Base-by-base conservation (phyloP, 495 filamentous ascomycete genomes). In the Aspergillus carlsbadensis region DNA sequence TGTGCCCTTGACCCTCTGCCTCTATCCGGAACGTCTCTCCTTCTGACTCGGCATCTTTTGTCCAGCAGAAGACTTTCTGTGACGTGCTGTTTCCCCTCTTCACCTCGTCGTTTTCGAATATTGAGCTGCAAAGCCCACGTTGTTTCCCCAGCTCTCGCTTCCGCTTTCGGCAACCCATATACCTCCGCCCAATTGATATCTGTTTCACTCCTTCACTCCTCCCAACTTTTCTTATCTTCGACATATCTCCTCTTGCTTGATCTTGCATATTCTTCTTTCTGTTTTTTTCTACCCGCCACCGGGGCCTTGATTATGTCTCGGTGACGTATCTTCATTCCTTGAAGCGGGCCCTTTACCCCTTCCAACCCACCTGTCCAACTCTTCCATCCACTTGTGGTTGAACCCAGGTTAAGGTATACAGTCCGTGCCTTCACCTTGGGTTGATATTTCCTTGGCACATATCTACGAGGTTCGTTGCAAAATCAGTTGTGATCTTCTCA, bases 291-390 rank as follows among this genome's bases (percentile, higher is more conserved):
- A 31, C 14, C 15, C 13, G 18, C 20, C 54, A 35, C 54, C 44
- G 24, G 26, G 17, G 33, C 39, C 42, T 47, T 44, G 57, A 62
- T 47, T 65, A 69, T 69, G 66, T 51, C 52, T 58, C 49, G 57
- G 59, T 69, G 66, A 69, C 61, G 64, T 64, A 66, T 55, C 26
- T 53, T 51, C 66, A 66, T 69, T 69, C 63, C 39, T 69, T 56
- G 59, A 59, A 61, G 59, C 61, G 63, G 63, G 64, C 60, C 45
- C 36, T 58, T 60, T 45, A 52, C 54, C 56, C 60, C 60, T 63
- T 62, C 54, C 57, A 54, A 59, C 59, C 50, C 36, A 46, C 36
- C 52, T 42, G 22, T 56, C 51, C 50, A 15, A 55, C 57, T 42
- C 21, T 53, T 49, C 24, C 36, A 29, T 59, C 45, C 52, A 36